phyloP scores from a whole-genome alignment of 2,329 filamentous ascomycete genomes.

The Raffaelea ambrosiae region DNA sequence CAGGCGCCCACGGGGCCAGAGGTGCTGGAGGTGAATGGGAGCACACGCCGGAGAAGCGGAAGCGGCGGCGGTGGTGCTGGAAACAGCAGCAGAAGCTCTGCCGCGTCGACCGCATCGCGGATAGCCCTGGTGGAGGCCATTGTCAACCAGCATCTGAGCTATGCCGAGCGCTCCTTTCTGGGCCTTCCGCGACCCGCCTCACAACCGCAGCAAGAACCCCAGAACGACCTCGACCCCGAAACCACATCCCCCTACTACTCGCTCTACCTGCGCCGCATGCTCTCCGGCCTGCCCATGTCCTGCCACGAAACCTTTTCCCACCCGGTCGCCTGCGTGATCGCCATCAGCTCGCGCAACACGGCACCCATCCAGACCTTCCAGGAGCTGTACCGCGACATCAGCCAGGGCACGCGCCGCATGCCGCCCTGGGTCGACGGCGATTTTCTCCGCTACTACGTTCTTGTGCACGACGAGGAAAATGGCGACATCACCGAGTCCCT shows the following conservation, averaged over 20 bases:
- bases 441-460: slow-evolving; percentile 89
- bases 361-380: slow-evolving; percentile 81
- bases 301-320: slow-evolving; percentile 92
- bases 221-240: slow-evolving; percentile 32
- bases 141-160: slow-evolving; percentile 69
- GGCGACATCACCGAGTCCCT: slow-evolving; percentile 90
- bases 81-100: slow-evolving; percentile 9
- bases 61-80: slow-evolving; percentile 10
- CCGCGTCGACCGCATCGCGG: slow-evolving; percentile 21
- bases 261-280: slow-evolving; percentile 71
- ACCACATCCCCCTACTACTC: slow-evolving; percentile 72
- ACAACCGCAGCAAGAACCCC: slow-evolving; percentile 23
- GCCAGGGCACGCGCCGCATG: slow-evolving; percentile 61
- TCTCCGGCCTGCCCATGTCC: slow-evolving; percentile 70
- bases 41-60: background rate
- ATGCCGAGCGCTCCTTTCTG: slow-evolving; percentile 56
- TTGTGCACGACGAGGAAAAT: slow-evolving; percentile 92
- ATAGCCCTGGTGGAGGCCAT: slow-evolving; percentile 69
- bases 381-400: slow-evolving; percentile 77
- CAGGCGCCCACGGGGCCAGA: slow-evolving; percentile 14
- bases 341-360: slow-evolving; percentile 81
- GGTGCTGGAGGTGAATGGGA: background rate
- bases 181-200: slow-evolving; percentile 18
- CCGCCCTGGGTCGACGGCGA: slow-evolving; percentile 86
- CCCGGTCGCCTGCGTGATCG: slow-evolving; percentile 88